Conservation (phyloP, 2,329 filamentous ascomycete species). For the Cladophialophora exuberans region DNA sequence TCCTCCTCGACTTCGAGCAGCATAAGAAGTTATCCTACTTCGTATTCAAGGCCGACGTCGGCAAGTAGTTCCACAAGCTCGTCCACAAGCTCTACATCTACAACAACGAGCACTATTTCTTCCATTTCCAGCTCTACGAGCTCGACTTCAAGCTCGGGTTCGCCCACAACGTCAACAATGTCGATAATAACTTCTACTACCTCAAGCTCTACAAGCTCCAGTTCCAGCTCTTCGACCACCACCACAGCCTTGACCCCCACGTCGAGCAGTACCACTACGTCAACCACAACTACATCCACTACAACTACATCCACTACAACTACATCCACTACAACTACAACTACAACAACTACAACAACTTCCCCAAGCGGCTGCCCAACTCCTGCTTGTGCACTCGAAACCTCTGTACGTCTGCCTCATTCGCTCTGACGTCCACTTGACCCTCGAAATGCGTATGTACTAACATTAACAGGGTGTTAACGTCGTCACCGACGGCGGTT, state of each 20-base stretch:
- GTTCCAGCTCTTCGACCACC: not conserved
- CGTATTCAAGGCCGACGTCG: not conserved
- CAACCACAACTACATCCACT: not conserved
- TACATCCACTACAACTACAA: not conserved
- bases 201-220: not conserved
- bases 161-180: not conserved
- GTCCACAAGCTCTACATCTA: not conserved
- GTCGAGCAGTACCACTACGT: not conserved
- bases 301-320: not conserved
- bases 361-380: slow-evolving; percentile 1
- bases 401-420: not conserved
- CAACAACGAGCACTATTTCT: not conserved
- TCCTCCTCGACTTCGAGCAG: not conserved
- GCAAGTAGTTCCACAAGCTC: not conserved
- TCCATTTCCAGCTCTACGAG: not conserved
- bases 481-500: slow-evolving; percentile 1
- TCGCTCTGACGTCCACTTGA: not conserved
- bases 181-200: not conserved
- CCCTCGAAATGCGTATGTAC: not conserved
- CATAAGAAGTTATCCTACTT: not conserved
- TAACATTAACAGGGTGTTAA: not conserved
- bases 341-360: not conserved
- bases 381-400: not conserved
- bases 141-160: not conserved
- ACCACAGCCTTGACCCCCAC: not conserved